Evolutionary conservation across 345 rosid species (phyloP), one percentile per base, ranked within the genome.

Genomic region (Eucalyptus rudis): DNA sequence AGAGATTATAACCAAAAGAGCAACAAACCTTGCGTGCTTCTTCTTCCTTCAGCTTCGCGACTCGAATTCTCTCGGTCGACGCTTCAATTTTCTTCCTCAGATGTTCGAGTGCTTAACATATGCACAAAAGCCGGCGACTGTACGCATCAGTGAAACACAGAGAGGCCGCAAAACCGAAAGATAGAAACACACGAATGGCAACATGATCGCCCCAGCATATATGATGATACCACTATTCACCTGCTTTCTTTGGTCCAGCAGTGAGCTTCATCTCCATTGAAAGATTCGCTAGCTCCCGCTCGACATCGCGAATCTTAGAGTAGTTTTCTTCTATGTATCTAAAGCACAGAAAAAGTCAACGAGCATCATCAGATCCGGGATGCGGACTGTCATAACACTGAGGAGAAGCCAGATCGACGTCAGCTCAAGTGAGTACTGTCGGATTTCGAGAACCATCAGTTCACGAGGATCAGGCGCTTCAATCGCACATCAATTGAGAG

Each of bases 161-260:
- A 71, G 45, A 76, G 83, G 83, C 22, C 15, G 47, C 83, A 76
- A 76, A 20, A 43, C 20, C 8, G 4, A 44, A 20, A 24, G 4
- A 54, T 1, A 86, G 44, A 86, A 86, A 52, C 24, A 36, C 43
- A 84, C 6, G 9, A 10, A 51, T 59, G 45, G 64, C 40, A 36
- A 51, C 27, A 31, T 10, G 47, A 54, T 52, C n/a, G 44, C n/a
- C 66, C 58, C 31, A 59, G 87, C 47, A 40, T 33, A 15, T 4
- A 54, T 86, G 68, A 86, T 52, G 58, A 3, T 33, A 6, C 49
- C 68, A 20, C 87, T 52, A 52, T 19, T 51, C 44, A 96, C 98
- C 99, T 90, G 97, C 97, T 89, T 94, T 97, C 92, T 98, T 98
- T 52, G 99, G 99, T 71, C 99, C 99, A 87, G 99, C 95, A 9